Evolutionary conservation across 192 early-diverging fungal species (phyloP).

Genomic region (Rhizophagus prolifer): DNA sequence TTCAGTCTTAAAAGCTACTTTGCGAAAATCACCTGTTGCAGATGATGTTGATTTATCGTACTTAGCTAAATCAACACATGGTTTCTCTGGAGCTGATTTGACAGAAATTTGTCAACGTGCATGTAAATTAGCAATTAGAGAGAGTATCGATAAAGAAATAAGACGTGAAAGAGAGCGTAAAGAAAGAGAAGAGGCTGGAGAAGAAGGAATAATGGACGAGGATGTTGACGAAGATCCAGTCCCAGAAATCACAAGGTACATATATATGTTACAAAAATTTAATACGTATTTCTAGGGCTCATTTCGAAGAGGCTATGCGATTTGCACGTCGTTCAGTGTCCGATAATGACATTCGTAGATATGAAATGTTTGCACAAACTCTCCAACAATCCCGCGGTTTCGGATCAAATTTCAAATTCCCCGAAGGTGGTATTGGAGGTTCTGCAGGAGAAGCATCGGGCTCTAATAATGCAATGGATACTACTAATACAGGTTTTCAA

Average conservation of each 20-base stretch:
- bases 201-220: conserved; percentile 73
- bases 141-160: conserved; percentile 90
- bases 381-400: conserved; percentile 94
- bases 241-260: conserved; percentile 80
- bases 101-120: conserved; percentile 99
- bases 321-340: conserved; percentile 94
- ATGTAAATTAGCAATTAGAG: conserved; percentile 95
- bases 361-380: conserved; percentile 99
- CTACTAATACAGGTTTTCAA: conserved; percentile 56
- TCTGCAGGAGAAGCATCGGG: conserved; percentile 34
- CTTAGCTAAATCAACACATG: conserved; percentile 87
- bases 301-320: conserved; percentile 99
- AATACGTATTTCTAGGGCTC: conserved; percentile 46
- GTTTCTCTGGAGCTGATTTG: conserved; percentile 97
- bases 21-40: conserved; percentile 93
- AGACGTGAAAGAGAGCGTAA: conserved; percentile 67
- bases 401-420: conserved; percentile 93
- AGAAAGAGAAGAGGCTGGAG: conserved; percentile 64
- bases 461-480: conserved; percentile 32
- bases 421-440: conserved; percentile 60
- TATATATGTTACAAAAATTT: background rate
- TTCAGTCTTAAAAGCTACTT: conserved; percentile 78
- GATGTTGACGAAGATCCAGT: conserved; percentile 82
- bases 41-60: conserved; percentile 74
- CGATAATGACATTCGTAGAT: conserved; percentile 96